phyloP scores from a whole-genome alignment of 441 rosid species.

The Erysimum cheiri region DNA sequence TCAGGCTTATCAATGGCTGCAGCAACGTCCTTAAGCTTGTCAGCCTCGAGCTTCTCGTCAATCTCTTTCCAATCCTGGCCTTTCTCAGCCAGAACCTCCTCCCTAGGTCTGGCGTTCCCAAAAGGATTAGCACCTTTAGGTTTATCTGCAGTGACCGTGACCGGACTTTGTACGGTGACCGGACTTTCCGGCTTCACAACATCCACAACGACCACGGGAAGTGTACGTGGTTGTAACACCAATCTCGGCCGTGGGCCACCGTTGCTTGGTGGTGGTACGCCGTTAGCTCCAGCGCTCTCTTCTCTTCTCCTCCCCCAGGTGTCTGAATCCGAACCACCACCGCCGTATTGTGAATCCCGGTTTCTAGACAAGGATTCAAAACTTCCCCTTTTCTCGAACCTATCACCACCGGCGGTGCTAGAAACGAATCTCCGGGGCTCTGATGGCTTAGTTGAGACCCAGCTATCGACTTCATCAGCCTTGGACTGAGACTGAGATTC shows the following conservation, averaged over 20 bases:
- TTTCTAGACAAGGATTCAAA: slow-evolving; percentile 72
- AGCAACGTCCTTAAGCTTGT: slow-evolving; percentile 52
- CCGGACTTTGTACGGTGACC: slow-evolving; percentile 29
- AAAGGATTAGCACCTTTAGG: slow-evolving; percentile 71
- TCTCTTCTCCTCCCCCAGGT: slow-evolving; percentile 83
- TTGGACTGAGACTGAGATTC: slow-evolving; percentile 71
- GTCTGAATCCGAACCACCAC: slow-evolving; percentile 55
- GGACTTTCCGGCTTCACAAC: slow-evolving; percentile 36
- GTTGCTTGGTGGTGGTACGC: slow-evolving; percentile 6
- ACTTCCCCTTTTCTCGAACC: slow-evolving; percentile 55
- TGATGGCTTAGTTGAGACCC: slow-evolving; percentile 64
- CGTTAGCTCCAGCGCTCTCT: slow-evolving; percentile 46
- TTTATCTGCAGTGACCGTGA: slow-evolving; percentile 42
- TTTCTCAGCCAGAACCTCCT: slow-evolving; percentile 71
- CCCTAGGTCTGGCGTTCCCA: slow-evolving; percentile 75
- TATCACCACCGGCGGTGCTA: slow-evolving; percentile 21
- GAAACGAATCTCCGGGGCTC: slow-evolving; percentile 47
- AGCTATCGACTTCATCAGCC: slow-evolving; percentile 85
- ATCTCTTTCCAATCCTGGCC: slow-evolving; percentile 76
- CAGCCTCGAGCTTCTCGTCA: slow-evolving; percentile 71
- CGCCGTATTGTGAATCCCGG: slow-evolving; percentile 45
- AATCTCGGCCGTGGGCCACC: slow-evolving; percentile 62
- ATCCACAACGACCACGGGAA: slow-evolving; percentile 50
- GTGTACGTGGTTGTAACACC: slow-evolving; percentile 72
- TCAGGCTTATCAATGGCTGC: slow-evolving; percentile 42